A percentile compares a stretch with the other conserved stretches of the same genome.
phyloP scores from a whole-genome alignment of 2,329 filamentous ascomycete genomes.

The Aplosporella prunicola region DNA sequence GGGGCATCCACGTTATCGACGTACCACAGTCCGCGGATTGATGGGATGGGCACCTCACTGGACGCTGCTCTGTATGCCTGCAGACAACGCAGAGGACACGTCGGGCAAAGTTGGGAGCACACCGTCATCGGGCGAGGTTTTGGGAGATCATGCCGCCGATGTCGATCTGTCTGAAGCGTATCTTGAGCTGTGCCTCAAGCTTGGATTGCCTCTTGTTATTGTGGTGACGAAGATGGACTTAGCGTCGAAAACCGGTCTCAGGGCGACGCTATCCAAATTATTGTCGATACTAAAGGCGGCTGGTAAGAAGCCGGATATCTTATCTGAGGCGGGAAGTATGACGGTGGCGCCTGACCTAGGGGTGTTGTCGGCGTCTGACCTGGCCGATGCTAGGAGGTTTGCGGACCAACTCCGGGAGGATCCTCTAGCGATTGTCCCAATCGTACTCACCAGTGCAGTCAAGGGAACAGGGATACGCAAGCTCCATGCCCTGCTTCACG shows the following conservation, averaged over 20 bases:
- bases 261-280: constrained; percentile 61
- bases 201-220: constrained; percentile 68
- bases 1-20: constrained; percentile 77
- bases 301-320: constrained; percentile 63
- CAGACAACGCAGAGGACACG: constrained; percentile 55
- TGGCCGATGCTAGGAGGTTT: constrained; percentile 43
- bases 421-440: constrained; percentile 56
- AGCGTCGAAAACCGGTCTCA: constrained; percentile 62
- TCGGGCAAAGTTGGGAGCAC: constrained; percentile 36
- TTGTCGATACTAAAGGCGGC: constrained; percentile 68
- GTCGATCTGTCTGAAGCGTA: constrained; percentile 70
- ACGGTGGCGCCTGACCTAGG: constrained; percentile 42
- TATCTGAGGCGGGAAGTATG: constrained; percentile 32
- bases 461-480: constrained; percentile 73
- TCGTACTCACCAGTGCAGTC: constrained; percentile 78
- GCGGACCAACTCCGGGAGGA: constrained; percentile 31
- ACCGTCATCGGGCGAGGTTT: constrained; percentile 42
- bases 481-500: constrained; percentile 70
- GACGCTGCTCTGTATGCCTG: constrained; percentile 78
- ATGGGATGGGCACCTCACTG: constrained; percentile 95
- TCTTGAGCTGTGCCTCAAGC: constrained; percentile 72
- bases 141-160: constrained; percentile 45
- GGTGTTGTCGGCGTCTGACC: constrained; percentile 44
- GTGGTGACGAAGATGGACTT: constrained; percentile 87
- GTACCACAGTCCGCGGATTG: constrained; percentile 81